Base-by-base conservation (phyloP, 2,329 filamentous ascomycete species). In the Colletotrichum sp. region DNA sequence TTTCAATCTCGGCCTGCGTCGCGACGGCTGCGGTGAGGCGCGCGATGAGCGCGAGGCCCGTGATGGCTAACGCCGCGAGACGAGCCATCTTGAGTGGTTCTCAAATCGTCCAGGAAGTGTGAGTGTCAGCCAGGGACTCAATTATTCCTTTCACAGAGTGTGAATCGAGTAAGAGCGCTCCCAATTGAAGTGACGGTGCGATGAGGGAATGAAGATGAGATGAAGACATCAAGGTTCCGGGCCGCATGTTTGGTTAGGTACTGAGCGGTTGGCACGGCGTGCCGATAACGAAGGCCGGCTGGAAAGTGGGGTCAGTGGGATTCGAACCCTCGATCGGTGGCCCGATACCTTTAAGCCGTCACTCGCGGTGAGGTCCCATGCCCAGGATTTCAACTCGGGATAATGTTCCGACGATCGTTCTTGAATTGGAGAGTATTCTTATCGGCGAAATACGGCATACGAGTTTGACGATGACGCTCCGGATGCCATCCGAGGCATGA, bases 1-100 rank as follows among this genome's bases (percentile, higher is more conserved):
- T 55, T 27, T 75, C 28, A 6, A 75, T 32, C 44, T 73, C 64
- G 13, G 34, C 44, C 57, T 57, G 69, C 44, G 73, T 72, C 12
- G 57, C 57, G 39, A 68, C 70, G 8, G 15, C 73, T 9, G 44
- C 63, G 0, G 73, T n/a, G 27, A 68, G 34, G 12, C 73, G 36
- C 12, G 73, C 25, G 11, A 75, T 57, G 6, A 75, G 32, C 15
- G 73, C 44, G 9, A 73, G 44, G 34, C 73, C 73, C 11, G 73
- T 64, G 16, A 68, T 3, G 19, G 72, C 64, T 2, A 73, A 19
- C 8, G 69, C 39, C 6, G 44, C 57, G 6, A 73, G 9, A 28
- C 69, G 63, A 15, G 60, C 32, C 73, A 75, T 75, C 15, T 44
- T 48, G 15, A 32, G 4, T 34, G n/a, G 5, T 32, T 8, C 6